Evolutionary conservation across 164 flowering plant species (phyloP).

Genomic region (Chimonanthus praecox): DNA sequence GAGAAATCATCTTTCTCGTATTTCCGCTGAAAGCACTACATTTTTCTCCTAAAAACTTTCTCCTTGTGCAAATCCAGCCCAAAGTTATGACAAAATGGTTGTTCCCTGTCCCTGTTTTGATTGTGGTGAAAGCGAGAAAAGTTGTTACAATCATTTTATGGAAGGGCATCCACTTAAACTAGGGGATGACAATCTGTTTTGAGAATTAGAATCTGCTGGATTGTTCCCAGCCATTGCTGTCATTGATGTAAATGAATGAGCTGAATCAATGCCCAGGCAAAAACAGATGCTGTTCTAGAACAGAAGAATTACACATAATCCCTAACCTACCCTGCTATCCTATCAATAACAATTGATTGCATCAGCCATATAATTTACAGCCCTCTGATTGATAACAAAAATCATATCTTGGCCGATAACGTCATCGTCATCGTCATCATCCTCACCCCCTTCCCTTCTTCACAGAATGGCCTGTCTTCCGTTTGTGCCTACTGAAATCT

Average conservation of each 20-base stretch:
- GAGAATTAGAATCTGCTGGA: conserved; percentile 3
- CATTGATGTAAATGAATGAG: conserved; percentile 13
- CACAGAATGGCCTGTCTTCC: conserved; percentile 86
- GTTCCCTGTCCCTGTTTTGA: too few relatives aligned
- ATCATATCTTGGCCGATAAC: neutral
- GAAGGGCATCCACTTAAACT: too few relatives aligned
- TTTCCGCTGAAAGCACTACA: too few relatives aligned
- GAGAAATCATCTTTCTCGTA: too few relatives aligned
- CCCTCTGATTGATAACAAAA: conserved; percentile 1
- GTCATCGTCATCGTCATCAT: neutral
- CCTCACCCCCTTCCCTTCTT: conserved; percentile 12
- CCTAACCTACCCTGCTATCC: conserved; percentile 7
- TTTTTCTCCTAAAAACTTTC: too few relatives aligned
- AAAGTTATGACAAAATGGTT: too few relatives aligned
- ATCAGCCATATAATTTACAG: conserved; percentile 16
- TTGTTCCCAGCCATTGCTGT: conserved; percentile 11
- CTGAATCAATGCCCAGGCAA: conserved; percentile 20
- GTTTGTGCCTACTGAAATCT: conserved; percentile 98
- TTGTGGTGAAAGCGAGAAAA: too few relatives aligned
- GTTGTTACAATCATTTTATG: too few relatives aligned
- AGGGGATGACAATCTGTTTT: neutral
- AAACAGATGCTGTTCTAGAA: conserved; percentile 9
- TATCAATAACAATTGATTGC: conserved; percentile 14
- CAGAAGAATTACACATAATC: conserved; percentile 5
- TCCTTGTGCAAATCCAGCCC: too few relatives aligned